Evolutionary conservation across 2,329 filamentous ascomycete species (phyloP).

Genomic region (Xylaria sp.): DNA sequence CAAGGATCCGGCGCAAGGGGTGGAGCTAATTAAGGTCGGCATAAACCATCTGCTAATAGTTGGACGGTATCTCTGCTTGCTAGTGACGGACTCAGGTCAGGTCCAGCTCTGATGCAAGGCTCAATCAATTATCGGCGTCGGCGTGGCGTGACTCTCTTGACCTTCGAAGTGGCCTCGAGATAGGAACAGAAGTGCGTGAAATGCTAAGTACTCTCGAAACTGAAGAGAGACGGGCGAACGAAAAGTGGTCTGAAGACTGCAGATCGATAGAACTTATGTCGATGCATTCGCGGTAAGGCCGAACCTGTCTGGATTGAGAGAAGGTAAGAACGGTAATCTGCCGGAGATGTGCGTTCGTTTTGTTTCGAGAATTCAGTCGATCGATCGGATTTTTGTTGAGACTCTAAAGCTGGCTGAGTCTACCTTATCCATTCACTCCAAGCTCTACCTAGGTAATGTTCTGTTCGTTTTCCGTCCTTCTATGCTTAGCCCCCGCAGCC

Average conservation of each 20-base stretch:
- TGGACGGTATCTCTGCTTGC: conserved; percentile 17
- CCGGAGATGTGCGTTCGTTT: not conserved
- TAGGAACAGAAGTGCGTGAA: not conserved
- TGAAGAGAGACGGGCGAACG: conserved; percentile 10
- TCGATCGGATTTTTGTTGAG: not conserved
- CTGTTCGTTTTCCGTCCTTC: not conserved
- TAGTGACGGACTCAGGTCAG: conserved; percentile 7
- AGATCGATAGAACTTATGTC: conserved; percentile 8
- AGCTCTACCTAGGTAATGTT: conserved; percentile 1
- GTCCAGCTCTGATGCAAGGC: not conserved
- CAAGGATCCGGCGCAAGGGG: conserved; percentile 30
- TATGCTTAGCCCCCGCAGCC: conserved; percentile 15
- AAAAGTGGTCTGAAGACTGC: not conserved
- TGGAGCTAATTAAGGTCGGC: conserved; percentile 30
- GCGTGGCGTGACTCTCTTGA: not conserved
- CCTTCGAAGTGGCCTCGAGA: not conserved
- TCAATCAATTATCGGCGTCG: not conserved
- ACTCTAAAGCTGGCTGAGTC: conserved; percentile 7
- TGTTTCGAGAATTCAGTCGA: not conserved
- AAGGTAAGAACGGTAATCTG: not conserved
- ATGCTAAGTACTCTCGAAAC: conserved; percentile 4
- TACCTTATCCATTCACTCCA: conserved; percentile 9
- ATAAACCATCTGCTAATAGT: conserved; percentile 18
- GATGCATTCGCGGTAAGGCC: conserved; percentile 18
- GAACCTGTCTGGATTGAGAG: not conserved